phyloP scores from a whole-genome alignment of 305 asterid species.

The Fraxinus nigra region DNA sequence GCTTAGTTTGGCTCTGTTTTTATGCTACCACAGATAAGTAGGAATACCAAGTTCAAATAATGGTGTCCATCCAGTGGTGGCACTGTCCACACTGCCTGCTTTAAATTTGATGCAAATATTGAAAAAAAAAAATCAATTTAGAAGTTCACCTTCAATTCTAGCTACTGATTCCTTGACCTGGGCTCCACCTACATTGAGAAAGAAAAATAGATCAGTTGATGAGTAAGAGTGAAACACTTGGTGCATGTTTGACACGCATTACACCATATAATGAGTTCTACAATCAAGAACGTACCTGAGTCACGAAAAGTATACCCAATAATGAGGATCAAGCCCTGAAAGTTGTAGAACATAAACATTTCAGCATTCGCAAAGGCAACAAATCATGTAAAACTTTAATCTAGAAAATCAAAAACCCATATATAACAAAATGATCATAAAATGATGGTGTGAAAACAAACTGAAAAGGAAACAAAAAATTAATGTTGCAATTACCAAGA shows the following conservation, averaged over 20 bases:
- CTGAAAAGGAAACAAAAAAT: neutral
- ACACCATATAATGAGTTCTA: neutral
- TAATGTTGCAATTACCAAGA: slow-evolving; percentile 34
- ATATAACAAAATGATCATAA: neutral
- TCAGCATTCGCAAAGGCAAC: neutral
- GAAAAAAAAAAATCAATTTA: neutral
- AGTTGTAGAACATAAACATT: neutral
- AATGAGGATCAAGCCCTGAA: slow-evolving; percentile 40
- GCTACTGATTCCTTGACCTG: slow-evolving; percentile 21
- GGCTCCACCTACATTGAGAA: slow-evolving; percentile 22
- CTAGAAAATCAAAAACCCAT: neutral
- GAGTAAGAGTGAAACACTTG: neutral
- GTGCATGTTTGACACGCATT: neutral
- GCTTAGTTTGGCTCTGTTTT: neutral
- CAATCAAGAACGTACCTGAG: slow-evolving; percentile 31
- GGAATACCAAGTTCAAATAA: neutral
- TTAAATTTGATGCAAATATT: neutral
- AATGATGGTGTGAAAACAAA: neutral
- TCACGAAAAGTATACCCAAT: slow-evolving; percentile 36
- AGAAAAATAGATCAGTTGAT: neutral
- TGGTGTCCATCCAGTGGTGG: neutral
- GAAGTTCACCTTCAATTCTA: slow-evolving; percentile 24
- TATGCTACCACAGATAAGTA: neutral
- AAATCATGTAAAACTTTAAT: neutral
- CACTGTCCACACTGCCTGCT: neutral